Percentiles rank a stretch among this genome's conserved stretches.
Conservation (phyloP, 371 early-diverging fungal genomes). For the Mucor irregularis region DNA sequence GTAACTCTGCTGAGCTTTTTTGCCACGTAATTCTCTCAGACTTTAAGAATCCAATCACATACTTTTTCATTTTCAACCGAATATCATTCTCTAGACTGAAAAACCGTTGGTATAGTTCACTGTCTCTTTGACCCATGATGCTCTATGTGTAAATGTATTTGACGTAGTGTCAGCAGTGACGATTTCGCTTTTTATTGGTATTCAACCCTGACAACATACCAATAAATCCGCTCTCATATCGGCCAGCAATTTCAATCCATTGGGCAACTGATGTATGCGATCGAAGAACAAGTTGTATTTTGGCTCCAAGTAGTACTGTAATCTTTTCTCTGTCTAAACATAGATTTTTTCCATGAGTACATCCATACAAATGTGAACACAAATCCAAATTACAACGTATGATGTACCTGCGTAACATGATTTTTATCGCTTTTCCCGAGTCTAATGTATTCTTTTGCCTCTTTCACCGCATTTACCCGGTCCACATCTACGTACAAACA, state of each 20-base stretch:
- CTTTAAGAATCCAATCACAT: constrained; percentile 43
- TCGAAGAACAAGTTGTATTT: constrained; percentile 68
- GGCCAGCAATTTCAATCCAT: constrained; percentile 75
- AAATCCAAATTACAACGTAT: background rate
- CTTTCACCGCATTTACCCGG: constrained; percentile 24
- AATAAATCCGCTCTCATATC: constrained; percentile 73
- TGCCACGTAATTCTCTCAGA: constrained; percentile 80
- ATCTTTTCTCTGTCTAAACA: constrained; percentile 49
- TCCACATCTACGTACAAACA: constrained; percentile 38
- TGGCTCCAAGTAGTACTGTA: constrained; percentile 67
- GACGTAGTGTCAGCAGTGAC: too few relatives aligned
- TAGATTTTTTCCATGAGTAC: background rate
- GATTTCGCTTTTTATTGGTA: too few relatives aligned
- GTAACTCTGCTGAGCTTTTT: constrained; percentile 62
- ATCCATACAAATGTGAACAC: background rate
- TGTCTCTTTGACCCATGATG: constrained; percentile 5
- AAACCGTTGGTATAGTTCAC: background rate
- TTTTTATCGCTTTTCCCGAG: background rate
- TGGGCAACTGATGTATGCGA: constrained; percentile 70
- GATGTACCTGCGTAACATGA: background rate
- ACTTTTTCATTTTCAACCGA: constrained; percentile 12
- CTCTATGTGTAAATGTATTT: background rate
- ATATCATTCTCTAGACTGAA: constrained; percentile 12
- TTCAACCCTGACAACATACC: too few relatives aligned
- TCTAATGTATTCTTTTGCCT: background rate